Percentiles rank a stretch among this genome's conserved stretches.
Conservation (phyloP, 2,329 filamentous ascomycete species). For the Trichoderma asperellum region DNA sequence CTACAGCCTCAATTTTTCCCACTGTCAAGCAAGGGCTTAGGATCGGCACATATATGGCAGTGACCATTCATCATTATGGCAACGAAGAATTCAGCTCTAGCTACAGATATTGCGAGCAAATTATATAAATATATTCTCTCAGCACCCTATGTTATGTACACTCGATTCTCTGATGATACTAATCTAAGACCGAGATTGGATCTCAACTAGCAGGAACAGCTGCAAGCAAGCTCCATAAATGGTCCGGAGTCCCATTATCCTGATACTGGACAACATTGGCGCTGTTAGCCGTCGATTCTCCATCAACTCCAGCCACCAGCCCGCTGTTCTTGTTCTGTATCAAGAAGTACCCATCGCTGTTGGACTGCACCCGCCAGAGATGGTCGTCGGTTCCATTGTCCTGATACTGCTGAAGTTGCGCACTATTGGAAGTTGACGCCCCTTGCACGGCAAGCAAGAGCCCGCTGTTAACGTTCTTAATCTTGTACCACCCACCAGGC, state of each 20-base stretch:
- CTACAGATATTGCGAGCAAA: not conserved
- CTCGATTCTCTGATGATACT: not conserved
- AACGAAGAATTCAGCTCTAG: no score
- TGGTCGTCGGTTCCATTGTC: not conserved
- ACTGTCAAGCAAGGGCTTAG: no score
- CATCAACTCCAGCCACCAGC: not conserved
- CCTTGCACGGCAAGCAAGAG: not conserved
- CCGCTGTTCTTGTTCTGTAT: not conserved
- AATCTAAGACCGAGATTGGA: not conserved
- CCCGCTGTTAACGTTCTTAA: not conserved
- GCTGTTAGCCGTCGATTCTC: not conserved
- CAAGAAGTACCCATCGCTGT: not conserved
- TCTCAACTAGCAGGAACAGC: not conserved
- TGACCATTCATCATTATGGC: no score
- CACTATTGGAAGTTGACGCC: not conserved
- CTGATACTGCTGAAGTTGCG: not conserved
- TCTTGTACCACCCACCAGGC: not conserved
- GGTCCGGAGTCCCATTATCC: not conserved
- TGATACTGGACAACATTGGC: conserved; percentile 3
- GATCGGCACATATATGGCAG: no score
- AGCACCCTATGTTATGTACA: not conserved
- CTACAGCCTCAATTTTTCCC: no score
- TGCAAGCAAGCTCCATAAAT: not conserved
- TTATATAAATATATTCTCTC: not conserved
- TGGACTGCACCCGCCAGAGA: not conserved